These are phyloP conservation scores for Solanum virginianum DNA, from an alignment of 257 asterid species.

Conservation along the genomic window DNA sequence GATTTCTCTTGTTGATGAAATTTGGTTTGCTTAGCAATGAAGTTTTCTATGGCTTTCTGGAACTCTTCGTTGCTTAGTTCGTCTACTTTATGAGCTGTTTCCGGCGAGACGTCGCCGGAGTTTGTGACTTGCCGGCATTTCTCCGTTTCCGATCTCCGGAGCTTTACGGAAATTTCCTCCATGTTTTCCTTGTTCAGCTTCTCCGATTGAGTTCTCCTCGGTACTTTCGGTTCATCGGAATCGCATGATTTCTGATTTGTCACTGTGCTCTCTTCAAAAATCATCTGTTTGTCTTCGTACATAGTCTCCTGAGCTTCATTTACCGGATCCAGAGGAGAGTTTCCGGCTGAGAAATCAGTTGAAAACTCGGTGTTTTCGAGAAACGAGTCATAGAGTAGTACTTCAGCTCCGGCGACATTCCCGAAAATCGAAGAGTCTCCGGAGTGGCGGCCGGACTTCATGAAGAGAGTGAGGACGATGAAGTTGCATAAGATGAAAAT, in stretches of 20 bases:
- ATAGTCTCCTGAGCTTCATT: slow-evolving; percentile 18
- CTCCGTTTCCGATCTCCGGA: slow-evolving; percentile 46
- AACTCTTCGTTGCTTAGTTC: slow-evolving; percentile 69
- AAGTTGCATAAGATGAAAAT: slow-evolving; percentile 41
- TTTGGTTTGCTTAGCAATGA: slow-evolving; percentile 66
- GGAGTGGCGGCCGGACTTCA: slow-evolving; percentile 22
- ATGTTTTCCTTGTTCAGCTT: not conserved
- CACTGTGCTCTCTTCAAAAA: slow-evolving; percentile 8
- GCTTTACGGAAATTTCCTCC: slow-evolving; percentile 5
- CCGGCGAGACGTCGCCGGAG: slow-evolving; percentile 19
- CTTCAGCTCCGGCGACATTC: not conserved
- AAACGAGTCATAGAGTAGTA: slow-evolving; percentile 2
- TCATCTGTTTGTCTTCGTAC: slow-evolving; percentile 36
- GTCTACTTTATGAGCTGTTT: slow-evolving; percentile 24
- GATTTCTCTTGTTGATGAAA: slow-evolving; percentile 54
- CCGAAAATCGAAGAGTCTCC: not conserved
- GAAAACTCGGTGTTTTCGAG: not conserved
- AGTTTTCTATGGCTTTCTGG: slow-evolving; percentile 49
- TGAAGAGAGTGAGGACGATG: slow-evolving; percentile 47
- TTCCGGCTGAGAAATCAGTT: not conserved
- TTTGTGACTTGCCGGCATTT: slow-evolving; percentile 18
- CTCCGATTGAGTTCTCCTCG: slow-evolving; percentile 15
- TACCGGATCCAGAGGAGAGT: not conserved
- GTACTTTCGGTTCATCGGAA: not conserved
- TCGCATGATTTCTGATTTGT: not conserved